Evolutionary conservation across 2,329 filamentous ascomycete species (phyloP).

Genomic region (Ophiostoma ulmi): DNA sequence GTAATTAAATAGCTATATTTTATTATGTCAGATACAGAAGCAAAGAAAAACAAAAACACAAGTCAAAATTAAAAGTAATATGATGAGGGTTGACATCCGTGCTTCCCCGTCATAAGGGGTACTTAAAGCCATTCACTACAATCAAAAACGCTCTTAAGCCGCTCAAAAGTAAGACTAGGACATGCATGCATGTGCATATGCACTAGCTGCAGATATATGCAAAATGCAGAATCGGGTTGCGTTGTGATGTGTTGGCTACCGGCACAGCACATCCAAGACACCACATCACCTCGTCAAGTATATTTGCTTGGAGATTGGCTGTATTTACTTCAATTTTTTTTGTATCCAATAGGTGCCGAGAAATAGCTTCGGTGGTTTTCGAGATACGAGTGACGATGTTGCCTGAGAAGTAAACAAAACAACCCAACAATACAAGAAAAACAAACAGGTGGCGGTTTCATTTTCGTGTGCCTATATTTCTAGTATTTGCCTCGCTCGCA

Average conservation of each 20-base stretch:
- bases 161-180: background rate
- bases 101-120: background rate
- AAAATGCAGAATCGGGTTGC: conserved; percentile 1
- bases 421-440: background rate
- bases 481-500: background rate
- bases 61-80: too few relatives aligned
- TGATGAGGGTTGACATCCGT: background rate
- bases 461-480: too few relatives aligned
- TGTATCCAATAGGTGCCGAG: too few relatives aligned
- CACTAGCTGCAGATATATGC: background rate
- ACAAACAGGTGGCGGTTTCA: too few relatives aligned
- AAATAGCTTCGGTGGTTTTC: too few relatives aligned
- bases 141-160: background rate
- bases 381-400: background rate
- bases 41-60: background rate
- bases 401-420: background rate
- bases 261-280: background rate
- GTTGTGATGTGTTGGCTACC: conserved; percentile 2
- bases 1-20: background rate
- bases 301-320: too few relatives aligned
- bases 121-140: background rate
- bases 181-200: background rate
- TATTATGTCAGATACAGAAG: background rate
- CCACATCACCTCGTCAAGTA: background rate
- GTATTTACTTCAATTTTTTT: too few relatives aligned